Conservation (phyloP, 169 alveolate genomes). For the Eimeria maxima region DNA sequence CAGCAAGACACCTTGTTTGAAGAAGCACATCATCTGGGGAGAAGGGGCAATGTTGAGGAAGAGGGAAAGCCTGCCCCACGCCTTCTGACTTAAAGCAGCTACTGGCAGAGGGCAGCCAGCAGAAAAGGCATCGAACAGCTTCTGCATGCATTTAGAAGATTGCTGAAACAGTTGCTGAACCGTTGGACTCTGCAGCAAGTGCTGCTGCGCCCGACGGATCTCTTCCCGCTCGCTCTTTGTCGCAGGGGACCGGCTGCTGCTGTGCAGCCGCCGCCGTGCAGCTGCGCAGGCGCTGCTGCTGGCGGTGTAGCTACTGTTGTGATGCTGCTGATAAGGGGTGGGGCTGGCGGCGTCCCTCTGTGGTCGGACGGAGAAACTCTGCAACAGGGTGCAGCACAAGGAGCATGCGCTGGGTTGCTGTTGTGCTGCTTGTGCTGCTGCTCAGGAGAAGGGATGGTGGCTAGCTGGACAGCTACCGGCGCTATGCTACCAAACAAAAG, state of each 20-base stretch:
- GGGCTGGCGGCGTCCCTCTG: too few species aligned
- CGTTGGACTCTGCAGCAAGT: not conserved
- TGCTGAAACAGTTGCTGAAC: slow-evolving; percentile 1
- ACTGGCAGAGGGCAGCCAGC: not conserved
- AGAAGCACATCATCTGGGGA: slow-evolving; percentile 31
- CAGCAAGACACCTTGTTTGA: slow-evolving; percentile 13
- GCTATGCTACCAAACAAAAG: not conserved
- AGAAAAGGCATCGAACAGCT: not conserved
- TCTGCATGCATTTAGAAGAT: not conserved
- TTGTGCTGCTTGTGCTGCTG: too few species aligned
- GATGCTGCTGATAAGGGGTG: too few species aligned
- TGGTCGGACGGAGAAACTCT: too few species aligned
- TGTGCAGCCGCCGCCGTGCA: not conserved
- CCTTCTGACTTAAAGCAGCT: not conserved
- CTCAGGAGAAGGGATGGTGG: too few species aligned
- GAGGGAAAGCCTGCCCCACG: slow-evolving; percentile 13
- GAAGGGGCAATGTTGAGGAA: not conserved
- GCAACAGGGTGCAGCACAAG: too few species aligned
- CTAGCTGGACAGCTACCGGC: too few species aligned
- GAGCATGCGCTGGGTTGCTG: too few species aligned
- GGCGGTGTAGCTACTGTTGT: too few species aligned
- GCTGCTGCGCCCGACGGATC: not conserved
- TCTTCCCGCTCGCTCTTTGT: not conserved
- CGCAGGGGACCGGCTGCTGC: not conserved
- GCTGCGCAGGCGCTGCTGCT: not conserved